Percentiles rank a stretch among this genome's conserved stretches.
These are phyloP conservation scores for Rhodotorula graminis DNA, from an alignment of 768 basidiomycete genomes.

Conservation along the genomic window DNA sequence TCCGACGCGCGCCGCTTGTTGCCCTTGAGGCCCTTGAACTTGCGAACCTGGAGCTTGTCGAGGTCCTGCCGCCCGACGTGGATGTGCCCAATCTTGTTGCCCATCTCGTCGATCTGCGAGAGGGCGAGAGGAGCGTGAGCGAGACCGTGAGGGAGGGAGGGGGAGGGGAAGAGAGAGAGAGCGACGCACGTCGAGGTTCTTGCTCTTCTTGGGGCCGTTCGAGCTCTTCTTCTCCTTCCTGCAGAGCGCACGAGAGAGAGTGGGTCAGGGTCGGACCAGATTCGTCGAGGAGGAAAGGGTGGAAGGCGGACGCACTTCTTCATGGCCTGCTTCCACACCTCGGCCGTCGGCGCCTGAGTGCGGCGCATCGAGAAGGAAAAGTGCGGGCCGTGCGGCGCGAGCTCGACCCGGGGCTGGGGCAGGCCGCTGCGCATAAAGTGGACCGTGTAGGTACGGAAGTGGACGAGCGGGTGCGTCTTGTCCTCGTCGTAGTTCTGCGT, in stretches of 20 bases:
- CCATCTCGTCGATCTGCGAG: slow-evolving; percentile 73
- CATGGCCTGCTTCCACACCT: slow-evolving; percentile 73
- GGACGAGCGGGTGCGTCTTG: slow-evolving; percentile 66
- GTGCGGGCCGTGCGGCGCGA: slow-evolving; percentile 84
- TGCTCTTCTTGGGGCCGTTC: slow-evolving; percentile 71
- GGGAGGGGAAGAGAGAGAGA: background rate
- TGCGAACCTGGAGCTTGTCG: slow-evolving; percentile 75
- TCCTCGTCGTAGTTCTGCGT: slow-evolving; percentile 29
- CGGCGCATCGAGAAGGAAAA: slow-evolving; percentile 77
- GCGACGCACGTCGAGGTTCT: slow-evolving; percentile 73
- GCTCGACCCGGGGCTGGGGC: slow-evolving; percentile 71
- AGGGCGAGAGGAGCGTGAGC: no score
- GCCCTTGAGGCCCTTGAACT: slow-evolving; percentile 89
- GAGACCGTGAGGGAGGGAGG: background rate
- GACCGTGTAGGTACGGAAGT: slow-evolving; percentile 80
- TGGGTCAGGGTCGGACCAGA: background rate
- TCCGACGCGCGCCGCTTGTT: slow-evolving; percentile 36
- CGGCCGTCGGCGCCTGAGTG: slow-evolving; percentile 67
- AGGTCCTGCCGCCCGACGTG: slow-evolving; percentile 77
- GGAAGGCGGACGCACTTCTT: slow-evolving; percentile 57
- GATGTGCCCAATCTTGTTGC: slow-evolving; percentile 82
- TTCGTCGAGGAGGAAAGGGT: no score
- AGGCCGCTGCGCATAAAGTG: slow-evolving; percentile 69
- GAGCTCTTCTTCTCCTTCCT: slow-evolving; percentile 69
- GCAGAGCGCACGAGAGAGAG: background rate